Percentiles rank a stretch among this genome's conserved stretches.
Evolutionary conservation across 2,329 filamentous ascomycete genomes (phyloP).

Genomic region (Neopestalotiopsis sp.): DNA sequence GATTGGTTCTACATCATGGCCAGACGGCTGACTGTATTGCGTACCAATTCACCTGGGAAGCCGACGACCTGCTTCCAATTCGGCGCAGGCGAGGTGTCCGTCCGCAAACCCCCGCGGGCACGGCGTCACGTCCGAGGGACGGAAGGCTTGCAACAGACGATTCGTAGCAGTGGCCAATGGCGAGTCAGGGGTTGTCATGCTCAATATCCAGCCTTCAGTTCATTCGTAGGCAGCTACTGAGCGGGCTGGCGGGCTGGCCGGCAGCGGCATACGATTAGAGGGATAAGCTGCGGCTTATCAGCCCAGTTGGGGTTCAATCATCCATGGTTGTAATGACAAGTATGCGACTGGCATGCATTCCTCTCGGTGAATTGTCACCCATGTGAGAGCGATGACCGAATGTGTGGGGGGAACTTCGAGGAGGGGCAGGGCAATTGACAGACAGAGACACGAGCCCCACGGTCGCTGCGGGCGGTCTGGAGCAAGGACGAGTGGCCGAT

Average conservation of each 20-base stretch:
- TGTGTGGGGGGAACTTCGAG: background rate
- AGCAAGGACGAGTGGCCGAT: background rate
- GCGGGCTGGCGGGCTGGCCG: background rate
- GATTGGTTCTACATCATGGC: background rate
- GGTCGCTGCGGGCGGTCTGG: background rate
- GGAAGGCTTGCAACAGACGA: constrained; percentile 3
- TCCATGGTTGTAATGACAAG: background rate
- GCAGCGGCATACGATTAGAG: background rate
- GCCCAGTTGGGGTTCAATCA: background rate
- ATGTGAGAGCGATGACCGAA: background rate
- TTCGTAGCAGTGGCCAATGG: constrained; percentile 6
- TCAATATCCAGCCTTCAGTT: background rate
- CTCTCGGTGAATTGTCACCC: background rate
- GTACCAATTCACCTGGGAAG: background rate
- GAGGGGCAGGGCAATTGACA: background rate
- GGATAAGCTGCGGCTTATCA: background rate
- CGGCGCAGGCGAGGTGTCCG: constrained; percentile 1
- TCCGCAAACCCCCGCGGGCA: constrained; percentile 1
- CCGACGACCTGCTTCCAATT: background rate
- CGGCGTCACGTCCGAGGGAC: constrained; percentile 12
- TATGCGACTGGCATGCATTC: background rate
- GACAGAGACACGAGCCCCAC: background rate
- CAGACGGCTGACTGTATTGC: too few relatives aligned
- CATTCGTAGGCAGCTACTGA: background rate
- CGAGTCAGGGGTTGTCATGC: constrained; percentile 7